Evolutionary conservation across 2,329 filamentous ascomycete species (phyloP), one percentile per base, ranked within the genome.

Genomic region (Berkeleyomyces rouxiae): DNA sequence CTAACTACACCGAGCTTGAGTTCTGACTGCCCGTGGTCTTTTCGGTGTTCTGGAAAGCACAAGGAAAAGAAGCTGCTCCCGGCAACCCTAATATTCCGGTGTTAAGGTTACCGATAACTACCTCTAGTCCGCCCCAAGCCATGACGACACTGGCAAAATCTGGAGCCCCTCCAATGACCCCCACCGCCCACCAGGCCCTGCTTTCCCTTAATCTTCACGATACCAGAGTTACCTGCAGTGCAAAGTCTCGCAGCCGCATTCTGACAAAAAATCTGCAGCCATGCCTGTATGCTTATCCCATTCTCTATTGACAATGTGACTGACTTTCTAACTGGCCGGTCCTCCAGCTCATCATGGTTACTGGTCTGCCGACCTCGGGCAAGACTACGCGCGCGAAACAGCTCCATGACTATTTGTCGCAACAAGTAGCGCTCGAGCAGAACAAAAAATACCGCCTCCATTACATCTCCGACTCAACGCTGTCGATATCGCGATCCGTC

Each of bases 391-490:
- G 84, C 67, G 82, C 84, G 10, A 74, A 76, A 55, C 83, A 92
- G 72, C 80, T 93, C 9, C 74, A 84, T 69, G 72, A 78, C 42
- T 84, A 84, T 73, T 82, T 91, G 70, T 71, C 78, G 58, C 73
- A 78, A 66, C 82, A 79, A 69, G 83, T 85, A 71, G 46, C 57
- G 10, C 69, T 68, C 63, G 69, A 63, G 63, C 68, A 58, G 66
- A 67, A 73, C 31, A 71, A 73, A 11, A 77, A 77, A 63, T 82
- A 88, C 68, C 84, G 84, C 65, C 77, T 90, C 2, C 85, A 90
- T 70, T 81, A 88, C 67, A 82, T 92, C 69, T 87, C 85, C 62
- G 86, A 91, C 74, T 81, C 87, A 66, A 79, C 79, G 3, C 81
- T 90, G 51, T 83, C 83, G 53, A 83, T 91, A 63, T 77, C 83